Evolutionary conservation across 768 basidiomycete genomes (phyloP).

Genomic region (Sarcodon aspratus): DNA sequence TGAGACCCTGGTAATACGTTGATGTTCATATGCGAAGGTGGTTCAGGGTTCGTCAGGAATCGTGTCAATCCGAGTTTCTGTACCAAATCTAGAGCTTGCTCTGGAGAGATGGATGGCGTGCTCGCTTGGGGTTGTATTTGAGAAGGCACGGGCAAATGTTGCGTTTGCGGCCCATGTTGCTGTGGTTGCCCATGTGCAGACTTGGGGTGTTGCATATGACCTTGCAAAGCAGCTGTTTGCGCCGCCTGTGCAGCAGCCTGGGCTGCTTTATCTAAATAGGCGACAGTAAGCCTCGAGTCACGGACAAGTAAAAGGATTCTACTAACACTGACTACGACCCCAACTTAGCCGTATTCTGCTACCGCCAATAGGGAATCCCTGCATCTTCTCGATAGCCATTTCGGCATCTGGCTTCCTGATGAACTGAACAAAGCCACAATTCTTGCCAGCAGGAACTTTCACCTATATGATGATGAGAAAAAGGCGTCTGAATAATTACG

Average conservation of each 20-base stretch:
- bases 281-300: not conserved
- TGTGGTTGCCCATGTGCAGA: slow-evolving; percentile 14
- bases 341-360: slow-evolving; percentile 86
- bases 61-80: slow-evolving; percentile 19
- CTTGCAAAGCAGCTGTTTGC: slow-evolving; percentile 61
- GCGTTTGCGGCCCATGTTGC: not conserved
- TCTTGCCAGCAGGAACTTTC: slow-evolving; percentile 93
- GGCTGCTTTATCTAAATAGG: slow-evolving; percentile 67
- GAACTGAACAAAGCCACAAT: slow-evolving; percentile 94
- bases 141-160: not conserved
- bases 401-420: slow-evolving; percentile 88
- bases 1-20: too few relatives aligned
- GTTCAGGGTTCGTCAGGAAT: slow-evolving; percentile 30
- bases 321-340: slow-evolving; percentile 87
- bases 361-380: slow-evolving; percentile 90
- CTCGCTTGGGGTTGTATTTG: not conserved
- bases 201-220: slow-evolving; percentile 22
- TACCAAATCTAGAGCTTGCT: slow-evolving; percentile 21
- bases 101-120: slow-evolving; percentile 12
- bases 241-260: slow-evolving; percentile 78
- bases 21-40: too few relatives aligned
- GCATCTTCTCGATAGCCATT: slow-evolving; percentile 91
- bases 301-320: not conserved
- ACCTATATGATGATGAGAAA: slow-evolving; percentile 37
- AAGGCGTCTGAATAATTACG: slow-evolving; percentile 2